A percentile compares a stretch with the other conserved stretches of the same genome.
Conservation (phyloP, 345 rosid species). For the Sisymbrium altissimum region DNA sequence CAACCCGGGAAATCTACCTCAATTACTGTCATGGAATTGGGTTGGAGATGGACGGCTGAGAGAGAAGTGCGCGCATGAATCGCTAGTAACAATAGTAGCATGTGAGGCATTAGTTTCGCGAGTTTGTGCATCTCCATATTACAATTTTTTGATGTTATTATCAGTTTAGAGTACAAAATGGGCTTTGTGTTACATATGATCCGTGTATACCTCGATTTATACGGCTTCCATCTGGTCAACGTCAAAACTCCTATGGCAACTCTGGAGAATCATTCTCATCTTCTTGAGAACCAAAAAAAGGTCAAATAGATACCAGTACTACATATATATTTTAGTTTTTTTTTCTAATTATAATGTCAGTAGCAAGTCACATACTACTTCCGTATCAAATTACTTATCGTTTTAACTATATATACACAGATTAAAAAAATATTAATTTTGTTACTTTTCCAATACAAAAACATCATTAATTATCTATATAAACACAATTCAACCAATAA, state of each 20-base stretch:
- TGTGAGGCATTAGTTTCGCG: background rate
- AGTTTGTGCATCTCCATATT: background rate
- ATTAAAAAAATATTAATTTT: too few relatives aligned
- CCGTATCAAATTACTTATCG: too few relatives aligned
- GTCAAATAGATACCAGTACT: background rate
- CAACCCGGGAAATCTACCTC: background rate
- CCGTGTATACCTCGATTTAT: background rate
- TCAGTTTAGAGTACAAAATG: background rate
- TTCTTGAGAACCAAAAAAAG: background rate
- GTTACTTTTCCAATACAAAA: too few relatives aligned
- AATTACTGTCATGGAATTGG: background rate
- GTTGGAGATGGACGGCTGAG: conserved; percentile 9
- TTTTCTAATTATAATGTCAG: background rate
- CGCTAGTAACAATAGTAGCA: conserved; percentile 5
- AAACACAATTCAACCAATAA: too few relatives aligned
- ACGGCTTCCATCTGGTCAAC: background rate
- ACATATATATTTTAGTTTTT: background rate
- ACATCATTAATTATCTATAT: too few relatives aligned
- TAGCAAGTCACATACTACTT: background rate
- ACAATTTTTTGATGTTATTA: background rate
- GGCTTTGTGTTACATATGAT: background rate
- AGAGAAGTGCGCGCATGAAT: conserved; percentile 5
- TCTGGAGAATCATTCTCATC: background rate
- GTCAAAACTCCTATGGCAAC: background rate
- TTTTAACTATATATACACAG: too few relatives aligned